Evolutionary conservation across 805 yeast genomes (phyloP), one percentile per base, ranked within the genome.

Genomic region (Diddensiella caesifluorescens): DNA sequence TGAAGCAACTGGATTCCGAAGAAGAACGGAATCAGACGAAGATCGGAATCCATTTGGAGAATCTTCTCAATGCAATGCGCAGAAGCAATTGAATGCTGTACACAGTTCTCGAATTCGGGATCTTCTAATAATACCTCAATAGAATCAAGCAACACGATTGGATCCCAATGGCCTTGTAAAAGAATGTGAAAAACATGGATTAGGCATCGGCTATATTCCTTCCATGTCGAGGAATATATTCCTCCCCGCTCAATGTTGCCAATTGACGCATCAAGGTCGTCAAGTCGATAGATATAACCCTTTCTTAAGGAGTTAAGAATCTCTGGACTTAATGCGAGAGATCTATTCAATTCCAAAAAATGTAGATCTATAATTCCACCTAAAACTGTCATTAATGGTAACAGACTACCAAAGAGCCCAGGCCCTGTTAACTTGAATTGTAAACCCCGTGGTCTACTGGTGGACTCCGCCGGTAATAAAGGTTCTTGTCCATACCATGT

Each of bases 371-470:
- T 52, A 13, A 60, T 50, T 18, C 54, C 54, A 0, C 68, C 67
- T 29, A 64, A 52, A 2, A 65, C 21, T 21, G 55, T 50, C 44
- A 59, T 54, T 9, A 59, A 31, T 4, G 69, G 68, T 9, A 66
- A 43, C 33, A 60, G 54, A 58, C 62, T 64, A 0, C 69, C 71
- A 56, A 60, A 66, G 3, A 65, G 46, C 2, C 68, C 70, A 6
- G 47, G 46, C 4, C 55, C 51, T 5, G 21, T 38, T 5, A 42
- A 29, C 15, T 32, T 26, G 18, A 29, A 39, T n/a, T 23, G 30
- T 3, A 56, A 37, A 1, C 61, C 60, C 19, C 42, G 49, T 2
- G 33, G 41, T 20, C 68, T 51, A 1, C 45, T 22, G 39, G 61
- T 67, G 15, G 48, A 16, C 20, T 56, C 57, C 9, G 68, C 57